Percentiles rank a stretch among this genome's conserved stretches.
Evolutionary conservation across 108 stramenopile species (phyloP).

Genomic region (Craspedostauros australis): DNA sequence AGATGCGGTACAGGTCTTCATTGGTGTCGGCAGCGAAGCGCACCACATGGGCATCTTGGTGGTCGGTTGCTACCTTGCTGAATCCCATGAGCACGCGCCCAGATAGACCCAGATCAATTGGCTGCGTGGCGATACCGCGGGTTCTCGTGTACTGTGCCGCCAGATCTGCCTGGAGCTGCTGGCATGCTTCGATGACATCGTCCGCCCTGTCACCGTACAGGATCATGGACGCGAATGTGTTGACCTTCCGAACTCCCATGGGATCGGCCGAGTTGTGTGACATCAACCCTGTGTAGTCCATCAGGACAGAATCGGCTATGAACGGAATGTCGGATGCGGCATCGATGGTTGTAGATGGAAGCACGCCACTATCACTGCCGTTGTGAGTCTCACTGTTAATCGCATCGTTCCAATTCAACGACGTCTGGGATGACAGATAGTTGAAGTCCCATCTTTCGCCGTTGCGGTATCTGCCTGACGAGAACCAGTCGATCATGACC

Average conservation of each 20-base stretch:
- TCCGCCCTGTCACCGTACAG: constrained; percentile 32
- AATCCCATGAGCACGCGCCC: constrained; percentile 31
- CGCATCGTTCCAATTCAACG: constrained; percentile 1
- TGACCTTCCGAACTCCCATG: constrained; percentile 16
- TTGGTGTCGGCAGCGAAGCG: constrained; percentile 40
- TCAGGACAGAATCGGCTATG: constrained; percentile 17
- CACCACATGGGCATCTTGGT: constrained; percentile 15
- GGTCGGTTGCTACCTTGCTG: constrained; percentile 12
- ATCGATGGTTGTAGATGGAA: no score
- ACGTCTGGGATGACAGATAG: constrained; percentile 12
- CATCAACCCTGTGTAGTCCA: constrained; percentile 3
- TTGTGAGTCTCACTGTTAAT: constrained; percentile 2
- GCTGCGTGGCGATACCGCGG: constrained; percentile 6
- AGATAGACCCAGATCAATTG: constrained; percentile 7
- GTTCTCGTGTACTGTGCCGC: constrained; percentile 24
- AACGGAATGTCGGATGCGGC: constrained; percentile 15
- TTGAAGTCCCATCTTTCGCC: constrained; percentile 48
- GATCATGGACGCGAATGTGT: constrained; percentile 37
- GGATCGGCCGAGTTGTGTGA: constrained; percentile 6
- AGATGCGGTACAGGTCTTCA: constrained; percentile 54
- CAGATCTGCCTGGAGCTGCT: constrained; percentile 15
- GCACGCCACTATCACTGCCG: neutral
- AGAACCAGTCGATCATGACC: constrained; percentile 47
- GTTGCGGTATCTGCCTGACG: constrained; percentile 32
- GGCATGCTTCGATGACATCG: constrained; percentile 19